These are phyloP conservation scores for Sclerotinia glacialis DNA, from an alignment of 2,329 filamentous ascomycete genomes.

Conservation along the genomic window DNA sequence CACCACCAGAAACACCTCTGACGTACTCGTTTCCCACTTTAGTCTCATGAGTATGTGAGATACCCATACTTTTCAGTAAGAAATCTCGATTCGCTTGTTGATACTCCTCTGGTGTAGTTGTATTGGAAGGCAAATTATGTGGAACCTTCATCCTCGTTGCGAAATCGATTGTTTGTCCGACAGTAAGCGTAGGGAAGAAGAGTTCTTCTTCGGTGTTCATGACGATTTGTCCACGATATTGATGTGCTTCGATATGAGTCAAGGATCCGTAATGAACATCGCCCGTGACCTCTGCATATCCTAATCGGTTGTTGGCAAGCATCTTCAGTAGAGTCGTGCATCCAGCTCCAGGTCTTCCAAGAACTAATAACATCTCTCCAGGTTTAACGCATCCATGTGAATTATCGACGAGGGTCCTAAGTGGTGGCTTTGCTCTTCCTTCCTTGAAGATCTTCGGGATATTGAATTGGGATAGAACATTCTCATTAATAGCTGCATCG, in stretches of 20 bases:
- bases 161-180: conserved; percentile 53
- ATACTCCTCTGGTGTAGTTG: conserved; percentile 48
- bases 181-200: conserved; percentile 51
- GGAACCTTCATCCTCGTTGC: conserved; percentile 57
- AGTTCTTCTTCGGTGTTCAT: conserved; percentile 54
- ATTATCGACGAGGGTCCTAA: conserved; percentile 63
- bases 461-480: conserved; percentile 35
- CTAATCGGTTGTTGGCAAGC: conserved; percentile 61
- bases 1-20: conserved; percentile 60
- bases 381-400: conserved; percentile 68
- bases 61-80: conserved; percentile 42
- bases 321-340: conserved; percentile 71
- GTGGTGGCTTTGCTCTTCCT: conserved; percentile 59
- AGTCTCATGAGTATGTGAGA: conserved; percentile 55
- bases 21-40: conserved; percentile 59
- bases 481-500: conserved; percentile 37
- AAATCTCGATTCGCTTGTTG: conserved; percentile 40
- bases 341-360: conserved; percentile 66
- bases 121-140: conserved; percentile 39
- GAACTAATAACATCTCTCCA: conserved; percentile 68
- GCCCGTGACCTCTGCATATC: conserved; percentile 57
- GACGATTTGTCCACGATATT: conserved; percentile 56
- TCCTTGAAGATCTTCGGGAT: conserved; percentile 27
- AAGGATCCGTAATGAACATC: conserved; percentile 56
- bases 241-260: conserved; percentile 43